phyloP scores from a whole-genome alignment of 2,329 filamentous ascomycete genomes.

The Drechslerella coelobrocha region DNA sequence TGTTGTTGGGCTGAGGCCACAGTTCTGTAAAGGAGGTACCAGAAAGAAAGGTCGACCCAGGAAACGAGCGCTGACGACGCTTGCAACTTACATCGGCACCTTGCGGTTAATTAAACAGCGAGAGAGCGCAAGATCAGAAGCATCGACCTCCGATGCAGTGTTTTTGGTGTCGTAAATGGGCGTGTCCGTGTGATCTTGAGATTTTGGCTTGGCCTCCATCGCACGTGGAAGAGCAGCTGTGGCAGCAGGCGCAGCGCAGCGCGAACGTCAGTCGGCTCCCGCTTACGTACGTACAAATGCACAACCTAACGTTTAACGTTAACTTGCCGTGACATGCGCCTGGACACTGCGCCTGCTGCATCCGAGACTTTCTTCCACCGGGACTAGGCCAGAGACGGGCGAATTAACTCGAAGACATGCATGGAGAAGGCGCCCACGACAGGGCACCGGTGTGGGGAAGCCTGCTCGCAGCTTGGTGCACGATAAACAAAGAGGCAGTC shows the following conservation, averaged over 20 bases:
- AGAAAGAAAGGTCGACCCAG: too few species aligned
- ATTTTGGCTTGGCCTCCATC: background rate
- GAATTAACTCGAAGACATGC: background rate
- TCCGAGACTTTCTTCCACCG: background rate
- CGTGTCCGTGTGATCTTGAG: background rate
- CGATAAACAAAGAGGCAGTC: background rate
- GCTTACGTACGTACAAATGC: background rate
- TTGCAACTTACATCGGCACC: too few species aligned
- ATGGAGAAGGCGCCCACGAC: conserved; percentile 18
- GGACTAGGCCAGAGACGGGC: conserved; percentile 12
- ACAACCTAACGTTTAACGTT: background rate
- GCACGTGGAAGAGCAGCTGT: too few species aligned
- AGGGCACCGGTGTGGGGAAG: conserved; percentile 33
- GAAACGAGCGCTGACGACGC: too few species aligned
- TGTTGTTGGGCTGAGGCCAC: too few species aligned
- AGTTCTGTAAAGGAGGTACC: too few species aligned
- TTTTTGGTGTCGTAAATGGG: background rate
- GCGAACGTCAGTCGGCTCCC: background rate
- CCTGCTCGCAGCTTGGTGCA: background rate
- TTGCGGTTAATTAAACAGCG: too few species aligned
- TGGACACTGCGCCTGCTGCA: background rate
- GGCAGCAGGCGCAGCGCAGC: background rate
- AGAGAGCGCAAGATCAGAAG: too few species aligned
- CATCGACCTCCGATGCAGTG: too few species aligned
- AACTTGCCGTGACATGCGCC: background rate